Percentiles rank a stretch among this genome's conserved stretches.
Evolutionary conservation across 352 stramenopile genomes (phyloP).

Genomic region (Thraustochytrium striatum): DNA sequence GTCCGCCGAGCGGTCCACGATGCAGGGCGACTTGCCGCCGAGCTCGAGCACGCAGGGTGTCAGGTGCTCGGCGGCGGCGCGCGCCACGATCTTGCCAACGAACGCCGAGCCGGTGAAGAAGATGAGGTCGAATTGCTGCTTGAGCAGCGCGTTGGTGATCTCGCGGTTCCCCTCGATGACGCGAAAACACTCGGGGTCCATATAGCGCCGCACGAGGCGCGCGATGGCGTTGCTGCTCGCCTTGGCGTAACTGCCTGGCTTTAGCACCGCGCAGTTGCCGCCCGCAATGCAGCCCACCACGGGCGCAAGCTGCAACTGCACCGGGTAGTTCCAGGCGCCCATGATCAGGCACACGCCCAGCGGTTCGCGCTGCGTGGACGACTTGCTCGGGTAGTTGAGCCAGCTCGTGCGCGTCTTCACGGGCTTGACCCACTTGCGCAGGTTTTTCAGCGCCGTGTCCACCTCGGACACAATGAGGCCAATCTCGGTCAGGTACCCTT

Average conservation of each 20-base stretch:
- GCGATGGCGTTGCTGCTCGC: slow-evolving; percentile 62
- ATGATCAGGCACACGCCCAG: slow-evolving; percentile 77
- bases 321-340: slow-evolving; percentile 84
- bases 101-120: slow-evolving; percentile 69
- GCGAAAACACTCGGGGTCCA: slow-evolving; percentile 55
- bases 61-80: slow-evolving; percentile 80
- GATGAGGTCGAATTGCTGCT: slow-evolving; percentile 71
- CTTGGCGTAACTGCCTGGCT: slow-evolving; percentile 77
- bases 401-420: slow-evolving; percentile 56
- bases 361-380: slow-evolving; percentile 61
- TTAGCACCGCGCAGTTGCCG: slow-evolving; percentile 87
- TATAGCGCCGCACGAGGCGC: slow-evolving; percentile 61
- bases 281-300: slow-evolving; percentile 72
- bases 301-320: slow-evolving; percentile 71
- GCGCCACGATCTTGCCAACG: slow-evolving; percentile 77
- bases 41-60: slow-evolving; percentile 88
- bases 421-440: slow-evolving; percentile 33
- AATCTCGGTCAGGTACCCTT: slow-evolving; percentile 65
- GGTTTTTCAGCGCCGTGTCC: slow-evolving; percentile 52
- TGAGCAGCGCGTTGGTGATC: slow-evolving; percentile 70
- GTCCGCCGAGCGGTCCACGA: slow-evolving; percentile 69
- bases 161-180: slow-evolving; percentile 74
- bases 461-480: slow-evolving; percentile 63
- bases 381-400: slow-evolving; percentile 54
- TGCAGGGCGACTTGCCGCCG: slow-evolving; percentile 80